These are phyloP conservation scores for Polytrichum formosum DNA, from an alignment of 225 moss, liverwort and hornwort species.

Conservation along the genomic window DNA sequence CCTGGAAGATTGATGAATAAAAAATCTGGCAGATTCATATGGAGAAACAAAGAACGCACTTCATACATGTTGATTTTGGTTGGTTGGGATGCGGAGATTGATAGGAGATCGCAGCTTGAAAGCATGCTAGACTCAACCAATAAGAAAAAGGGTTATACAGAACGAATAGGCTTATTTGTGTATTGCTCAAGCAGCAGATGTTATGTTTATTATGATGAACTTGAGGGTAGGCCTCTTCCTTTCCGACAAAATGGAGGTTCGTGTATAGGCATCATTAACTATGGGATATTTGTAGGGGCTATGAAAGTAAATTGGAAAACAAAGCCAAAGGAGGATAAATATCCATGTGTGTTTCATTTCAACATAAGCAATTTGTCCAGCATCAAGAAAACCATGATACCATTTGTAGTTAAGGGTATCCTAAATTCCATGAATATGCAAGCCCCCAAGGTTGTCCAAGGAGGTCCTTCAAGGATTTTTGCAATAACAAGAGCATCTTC, in stretches of 20 bases:
- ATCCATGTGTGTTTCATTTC: constrained; percentile 13
- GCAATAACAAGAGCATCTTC: constrained; percentile 3
- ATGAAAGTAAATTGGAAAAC: neutral
- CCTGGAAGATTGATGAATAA: constrained; percentile 13
- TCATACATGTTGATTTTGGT: constrained; percentile 11
- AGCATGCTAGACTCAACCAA: neutral
- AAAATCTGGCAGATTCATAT: constrained; percentile 8
- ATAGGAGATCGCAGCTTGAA: neutral
- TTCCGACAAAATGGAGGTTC: constrained; percentile 5
- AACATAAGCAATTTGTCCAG: constrained; percentile 7
- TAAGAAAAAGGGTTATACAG: neutral
- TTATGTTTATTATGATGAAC: constrained; percentile 11
- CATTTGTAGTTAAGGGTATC: constrained; percentile 8
- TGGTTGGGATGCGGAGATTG: constrained; percentile 4
- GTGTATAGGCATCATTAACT: constrained; percentile 2
- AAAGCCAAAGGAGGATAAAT: neutral
- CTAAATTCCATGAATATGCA: neutral
- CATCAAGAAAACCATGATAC: constrained; percentile 10
- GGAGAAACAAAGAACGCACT: constrained; percentile 12
- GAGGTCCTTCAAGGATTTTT: constrained; percentile 3
- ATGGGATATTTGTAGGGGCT: constrained; percentile 14
- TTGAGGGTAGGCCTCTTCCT: constrained; percentile 13
- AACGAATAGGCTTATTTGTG: constrained; percentile 12
- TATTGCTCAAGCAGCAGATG: constrained; percentile 11
- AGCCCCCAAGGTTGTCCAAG: constrained; percentile 18